Base-by-base conservation (phyloP, 2,329 filamentous ascomycete genomes). In the Epichloe gansuensis region DNA sequence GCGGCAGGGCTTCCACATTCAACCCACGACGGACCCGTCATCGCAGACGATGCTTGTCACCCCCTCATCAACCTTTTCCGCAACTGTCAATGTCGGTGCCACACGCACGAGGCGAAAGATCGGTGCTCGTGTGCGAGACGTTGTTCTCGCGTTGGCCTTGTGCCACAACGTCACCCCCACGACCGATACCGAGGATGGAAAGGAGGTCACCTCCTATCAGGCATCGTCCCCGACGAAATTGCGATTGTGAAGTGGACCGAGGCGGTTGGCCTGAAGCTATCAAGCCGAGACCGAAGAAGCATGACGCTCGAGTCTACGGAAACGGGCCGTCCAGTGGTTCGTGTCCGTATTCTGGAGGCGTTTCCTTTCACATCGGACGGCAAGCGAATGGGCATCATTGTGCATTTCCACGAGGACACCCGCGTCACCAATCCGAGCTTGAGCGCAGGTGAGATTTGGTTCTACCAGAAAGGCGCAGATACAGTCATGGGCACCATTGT, bases 291-390 rank as follows among this genome's bases (percentile, higher is more conserved):
- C 65, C 84, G 94, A 44, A 88, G 87, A 65, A 83, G 79, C 44
- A 96, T 98, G 75, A 75, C 83, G 3, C 76, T 98, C 3, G 85
- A 91, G 63, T 91, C 85, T 4, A 81, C 85, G 1, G 82, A 85
- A 52, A 86, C 81, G 3, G 83, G 85, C 21, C 80, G 84, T 49
- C 72, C 81, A 0, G 86, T 93, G 3, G 88, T 98, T 28, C 84
- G 84, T 25, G 91, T 95, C 28, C 83, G 85, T 52, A 94, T 98
- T 48, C 76, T 97, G 4, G 91, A 97, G 45, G 83, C 97, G 2
- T 98, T 98, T 61, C 94, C 94, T 0, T 98, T 98, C 66, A 98
- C 93, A 0, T 96, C 91, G 0, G 93, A 97, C 59, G 91, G 91
- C 59, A 98, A 98, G 70, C 83, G 93, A 50, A 98, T 98, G 93